phyloP scores from a whole-genome alignment of 2,329 filamentous ascomycete species.

The Alternaria ethzedia region DNA sequence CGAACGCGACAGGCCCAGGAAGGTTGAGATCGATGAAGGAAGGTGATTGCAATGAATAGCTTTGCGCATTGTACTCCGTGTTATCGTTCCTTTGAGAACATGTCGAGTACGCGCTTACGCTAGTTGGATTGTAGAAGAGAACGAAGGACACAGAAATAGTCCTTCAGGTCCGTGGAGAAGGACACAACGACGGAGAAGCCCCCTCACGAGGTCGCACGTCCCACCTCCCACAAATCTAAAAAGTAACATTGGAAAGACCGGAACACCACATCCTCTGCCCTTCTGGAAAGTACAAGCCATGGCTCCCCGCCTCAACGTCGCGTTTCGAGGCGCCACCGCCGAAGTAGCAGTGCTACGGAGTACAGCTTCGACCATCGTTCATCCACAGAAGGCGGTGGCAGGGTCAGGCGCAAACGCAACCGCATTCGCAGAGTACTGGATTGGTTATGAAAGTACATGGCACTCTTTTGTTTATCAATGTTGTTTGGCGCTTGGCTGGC shows the following conservation, averaged over 20 bases:
- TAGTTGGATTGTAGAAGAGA: not conserved
- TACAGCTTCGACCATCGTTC: not conserved
- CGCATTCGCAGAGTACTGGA: conserved; percentile 13
- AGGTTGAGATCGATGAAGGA: conserved; percentile 31
- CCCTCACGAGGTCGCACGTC: no score
- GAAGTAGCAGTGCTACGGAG: not conserved
- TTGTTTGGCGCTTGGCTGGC: not conserved
- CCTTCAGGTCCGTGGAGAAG: not conserved
- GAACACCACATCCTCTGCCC: not conserved
- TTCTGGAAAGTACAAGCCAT: not conserved
- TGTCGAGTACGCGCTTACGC: not conserved
- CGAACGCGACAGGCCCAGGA: conserved; percentile 28
- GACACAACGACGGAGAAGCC: not conserved
- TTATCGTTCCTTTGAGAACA: not conserved
- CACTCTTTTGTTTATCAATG: not conserved
- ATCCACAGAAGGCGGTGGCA: not conserved
- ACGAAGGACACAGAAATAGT: not conserved
- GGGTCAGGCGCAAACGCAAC: conserved; percentile 1
- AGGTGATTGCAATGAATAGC: conserved; percentile 32
- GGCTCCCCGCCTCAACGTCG: not conserved
- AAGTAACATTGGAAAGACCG: not conserved
- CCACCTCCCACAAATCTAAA: not conserved
- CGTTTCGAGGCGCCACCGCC: not conserved
- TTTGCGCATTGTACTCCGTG: not conserved
- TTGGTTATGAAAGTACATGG: conserved; percentile 13